These are phyloP conservation scores for Aspergillus sp. DNA, from an alignment of 2,329 filamentous ascomycete species.

Conservation along the genomic window DNA sequence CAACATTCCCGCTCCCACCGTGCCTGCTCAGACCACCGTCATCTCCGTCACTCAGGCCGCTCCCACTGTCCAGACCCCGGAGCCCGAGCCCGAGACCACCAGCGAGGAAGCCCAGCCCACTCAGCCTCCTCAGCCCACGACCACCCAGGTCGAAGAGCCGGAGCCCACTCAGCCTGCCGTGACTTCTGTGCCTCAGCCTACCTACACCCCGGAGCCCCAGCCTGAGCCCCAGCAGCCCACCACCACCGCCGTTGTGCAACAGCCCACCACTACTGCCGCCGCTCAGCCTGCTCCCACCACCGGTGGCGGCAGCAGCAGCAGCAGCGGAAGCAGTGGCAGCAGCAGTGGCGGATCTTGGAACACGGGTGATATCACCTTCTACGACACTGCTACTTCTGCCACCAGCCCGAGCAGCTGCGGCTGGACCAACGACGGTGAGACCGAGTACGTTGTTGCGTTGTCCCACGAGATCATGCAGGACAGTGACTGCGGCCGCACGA, in stretches of 20 bases:
- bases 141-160: slow-evolving; percentile 12
- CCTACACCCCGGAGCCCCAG: slow-evolving; percentile 15
- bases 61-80: slow-evolving; percentile 6
- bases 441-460: slow-evolving; percentile 67
- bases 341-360: slow-evolving; percentile 27
- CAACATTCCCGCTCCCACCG: slow-evolving; percentile 23
- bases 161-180: slow-evolving; percentile 6
- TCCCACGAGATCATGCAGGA: slow-evolving; percentile 66
- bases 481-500: slow-evolving; percentile 67
- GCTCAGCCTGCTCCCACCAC: background rate
- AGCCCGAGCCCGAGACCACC: slow-evolving; percentile 4
- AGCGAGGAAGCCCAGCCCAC: slow-evolving; percentile 6
- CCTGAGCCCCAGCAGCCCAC: slow-evolving; percentile 1
- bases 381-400: slow-evolving; percentile 64
- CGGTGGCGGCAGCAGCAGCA: slow-evolving; percentile 11
- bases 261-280: background rate
- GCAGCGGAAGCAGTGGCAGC: slow-evolving; percentile 11
- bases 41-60: slow-evolving; percentile 12
- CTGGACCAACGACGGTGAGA: slow-evolving; percentile 55
- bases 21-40: slow-evolving; percentile 19
- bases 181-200: slow-evolving; percentile 1
- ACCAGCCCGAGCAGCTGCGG: slow-evolving; percentile 56
- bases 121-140: slow-evolving; percentile 16
- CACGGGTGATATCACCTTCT: slow-evolving; percentile 72
- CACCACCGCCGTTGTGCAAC: background rate